Conservation (phyloP, 2,329 filamentous ascomycete genomes). For the Phaeosphaeria sp. region DNA sequence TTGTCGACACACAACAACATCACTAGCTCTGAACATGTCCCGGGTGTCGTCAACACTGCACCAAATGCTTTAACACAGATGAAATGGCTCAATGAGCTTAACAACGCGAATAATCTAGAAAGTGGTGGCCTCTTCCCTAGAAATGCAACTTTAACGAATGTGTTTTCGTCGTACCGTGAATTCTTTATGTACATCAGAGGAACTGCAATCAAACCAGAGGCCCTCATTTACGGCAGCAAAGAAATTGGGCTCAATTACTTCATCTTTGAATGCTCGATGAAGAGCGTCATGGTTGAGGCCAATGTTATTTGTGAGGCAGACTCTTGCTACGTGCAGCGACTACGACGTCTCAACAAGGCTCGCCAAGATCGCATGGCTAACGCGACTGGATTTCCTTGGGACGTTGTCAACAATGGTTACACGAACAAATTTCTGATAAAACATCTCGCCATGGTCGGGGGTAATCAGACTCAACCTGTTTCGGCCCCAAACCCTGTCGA, state of each 20-base stretch:
- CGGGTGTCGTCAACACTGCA: neutral
- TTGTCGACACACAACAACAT: constrained; percentile 2
- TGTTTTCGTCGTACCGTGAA: neutral
- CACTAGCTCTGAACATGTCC: neutral
- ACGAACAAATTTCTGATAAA: neutral
- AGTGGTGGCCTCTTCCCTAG: neutral
- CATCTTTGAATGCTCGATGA: constrained; percentile 10
- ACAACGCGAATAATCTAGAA: neutral
- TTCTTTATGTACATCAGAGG: constrained; percentile 4
- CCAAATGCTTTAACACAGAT: neutral
- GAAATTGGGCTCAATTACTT: neutral
- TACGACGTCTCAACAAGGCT: constrained; percentile 4
- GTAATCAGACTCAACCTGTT: neutral
- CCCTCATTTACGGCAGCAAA: constrained; percentile 4
- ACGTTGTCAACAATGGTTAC: constrained; percentile 1
- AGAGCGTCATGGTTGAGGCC: constrained; percentile 10
- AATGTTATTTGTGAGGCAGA: constrained; percentile 3
- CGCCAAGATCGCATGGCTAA: neutral
- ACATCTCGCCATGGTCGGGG: neutral
- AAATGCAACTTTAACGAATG: neutral
- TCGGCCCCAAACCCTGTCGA: constrained; percentile 5
- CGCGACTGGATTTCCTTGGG: neutral
- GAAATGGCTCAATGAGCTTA: constrained; percentile 5
- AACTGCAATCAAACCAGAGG: neutral
- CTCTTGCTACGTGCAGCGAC: neutral